Base-by-base conservation (phyloP, 805 yeast genomes). In the Naumovozyma baii region DNA sequence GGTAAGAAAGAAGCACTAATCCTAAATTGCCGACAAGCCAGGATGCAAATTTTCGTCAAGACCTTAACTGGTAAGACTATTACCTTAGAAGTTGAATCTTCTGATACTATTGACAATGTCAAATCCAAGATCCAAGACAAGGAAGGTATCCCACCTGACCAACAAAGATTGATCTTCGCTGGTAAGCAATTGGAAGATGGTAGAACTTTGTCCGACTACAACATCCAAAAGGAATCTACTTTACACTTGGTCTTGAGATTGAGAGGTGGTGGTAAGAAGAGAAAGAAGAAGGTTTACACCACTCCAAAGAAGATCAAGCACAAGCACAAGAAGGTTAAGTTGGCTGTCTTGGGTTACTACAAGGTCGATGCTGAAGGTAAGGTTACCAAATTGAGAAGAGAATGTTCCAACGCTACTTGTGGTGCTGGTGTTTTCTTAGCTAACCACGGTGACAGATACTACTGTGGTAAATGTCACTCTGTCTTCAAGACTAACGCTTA, bases 361-460 rank as follows among this genome's bases (percentile, higher is more conserved):
- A 88, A 90, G 81, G 96, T 92, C 64, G 95, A 87, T 73, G 84
- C 82, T 68, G 98, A 92, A 63, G 98, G 98, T 64, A 83, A 86
- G 72, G 96, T 92, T 65, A 90, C 88, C 76, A 85, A 95, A 74
- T 85, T 92, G 70, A 92, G 96, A 79, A 87, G 94, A 73, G 96
- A 90, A 75, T 92, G 98, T 77, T 85, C 90, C 55, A 72, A 78
- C 69, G 87, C 92, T 56, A 72, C 77, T 67, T 90, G 96, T 77
- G 96, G 96, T 77, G 92, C 96, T 58, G 96, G 96, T 83, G 82
- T 85, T 72, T 90, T 90, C 92, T 87, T 92, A 96, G 98, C 97
- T 63, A 82, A 88, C 87, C 88, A 84, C 90, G 73, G 76, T 69
- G 88, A 82, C 83, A 88, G 98, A 80, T 94, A 83, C 74, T 92